These are phyloP conservation scores for Pontederia paniculata DNA, from an alignment of 176 grass and related monocot species.

Conservation along the genomic window DNA sequence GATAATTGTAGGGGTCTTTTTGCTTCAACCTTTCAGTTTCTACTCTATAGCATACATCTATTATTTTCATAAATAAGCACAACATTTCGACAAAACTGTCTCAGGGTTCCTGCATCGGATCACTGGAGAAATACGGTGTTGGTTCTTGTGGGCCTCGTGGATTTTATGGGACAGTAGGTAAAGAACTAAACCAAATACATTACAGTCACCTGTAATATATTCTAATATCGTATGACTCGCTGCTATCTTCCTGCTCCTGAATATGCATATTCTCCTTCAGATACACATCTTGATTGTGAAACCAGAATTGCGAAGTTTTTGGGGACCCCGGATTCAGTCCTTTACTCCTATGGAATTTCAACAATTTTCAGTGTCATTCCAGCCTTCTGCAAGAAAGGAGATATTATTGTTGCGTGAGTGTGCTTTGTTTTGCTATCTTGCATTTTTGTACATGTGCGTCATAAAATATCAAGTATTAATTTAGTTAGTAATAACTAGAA, in stretches of 20 bases:
- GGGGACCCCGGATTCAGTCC: conserved; percentile 73
- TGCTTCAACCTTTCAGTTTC: conserved; percentile 14
- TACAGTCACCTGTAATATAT: background rate
- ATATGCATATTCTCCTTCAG: conserved; percentile 25
- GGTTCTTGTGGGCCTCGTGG: conserved; percentile 88
- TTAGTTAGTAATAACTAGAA: too few species aligned
- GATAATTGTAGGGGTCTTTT: conserved; percentile 53
- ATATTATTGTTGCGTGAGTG: conserved; percentile 87
- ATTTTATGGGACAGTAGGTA: conserved; percentile 96
- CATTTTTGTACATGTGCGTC: too few species aligned
- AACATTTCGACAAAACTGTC: conserved; percentile 6
- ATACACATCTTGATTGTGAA: conserved; percentile 95
- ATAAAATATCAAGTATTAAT: too few species aligned
- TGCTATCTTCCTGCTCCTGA: background rate
- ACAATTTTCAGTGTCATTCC: conserved; percentile 97
- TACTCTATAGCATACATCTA: background rate
- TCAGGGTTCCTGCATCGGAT: conserved; percentile 74
- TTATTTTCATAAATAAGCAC: background rate
- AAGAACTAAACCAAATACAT: background rate
- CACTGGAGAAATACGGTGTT: conserved; percentile 94
- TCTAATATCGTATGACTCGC: background rate
- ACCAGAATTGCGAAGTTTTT: conserved; percentile 75
- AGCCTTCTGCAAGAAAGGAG: conserved; percentile 95
- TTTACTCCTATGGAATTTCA: conserved; percentile 93
- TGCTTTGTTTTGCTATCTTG: background rate